These are phyloP conservation scores for Aspergillus clavatus DNA, from an alignment of 2,329 filamentous ascomycete species.

Conservation along the genomic window DNA sequence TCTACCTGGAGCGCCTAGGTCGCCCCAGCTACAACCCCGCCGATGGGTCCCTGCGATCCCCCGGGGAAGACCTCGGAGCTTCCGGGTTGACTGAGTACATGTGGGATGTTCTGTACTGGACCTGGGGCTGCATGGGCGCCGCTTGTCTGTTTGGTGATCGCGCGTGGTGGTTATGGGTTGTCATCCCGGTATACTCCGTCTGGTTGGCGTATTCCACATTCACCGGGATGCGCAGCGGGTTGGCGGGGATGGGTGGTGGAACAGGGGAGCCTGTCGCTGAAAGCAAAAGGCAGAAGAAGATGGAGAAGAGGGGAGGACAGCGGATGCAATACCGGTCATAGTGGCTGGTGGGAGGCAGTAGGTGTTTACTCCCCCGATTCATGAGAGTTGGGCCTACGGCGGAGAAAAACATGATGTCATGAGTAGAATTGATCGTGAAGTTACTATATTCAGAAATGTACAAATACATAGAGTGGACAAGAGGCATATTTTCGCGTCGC, in stretches of 20 bases:
- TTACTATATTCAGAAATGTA: background rate
- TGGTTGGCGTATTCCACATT: slow-evolving; percentile 45
- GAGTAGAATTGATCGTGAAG: background rate
- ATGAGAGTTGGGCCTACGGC: background rate
- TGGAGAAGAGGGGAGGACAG: slow-evolving; percentile 49
- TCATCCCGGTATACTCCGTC: slow-evolving; percentile 46
- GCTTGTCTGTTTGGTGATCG: slow-evolving; percentile 76
- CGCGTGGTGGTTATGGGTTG: slow-evolving; percentile 62
- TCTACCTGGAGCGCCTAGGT: slow-evolving; percentile 77
- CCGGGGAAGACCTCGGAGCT: slow-evolving; percentile 84
- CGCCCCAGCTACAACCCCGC: slow-evolving; percentile 67
- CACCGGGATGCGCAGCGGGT: slow-evolving; percentile 43
- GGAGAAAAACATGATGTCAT: background rate
- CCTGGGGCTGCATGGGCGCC: slow-evolving; percentile 70
- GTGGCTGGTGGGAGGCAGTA: background rate
- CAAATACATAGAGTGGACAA: background rate
- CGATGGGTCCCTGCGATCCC: slow-evolving; percentile 62
- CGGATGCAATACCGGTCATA: slow-evolving; percentile 40
- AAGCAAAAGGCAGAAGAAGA: slow-evolving; percentile 51
- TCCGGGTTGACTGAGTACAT: slow-evolving; percentile 92
- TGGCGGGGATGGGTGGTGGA: slow-evolving; percentile 40
- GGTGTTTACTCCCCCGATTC: background rate
- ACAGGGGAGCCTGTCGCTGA: slow-evolving; percentile 24
- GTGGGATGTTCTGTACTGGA: slow-evolving; percentile 96
- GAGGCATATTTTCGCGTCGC: background rate